phyloP scores from a whole-genome alignment of 202 grass and related monocot species.

The Panicum hallii region DNA sequence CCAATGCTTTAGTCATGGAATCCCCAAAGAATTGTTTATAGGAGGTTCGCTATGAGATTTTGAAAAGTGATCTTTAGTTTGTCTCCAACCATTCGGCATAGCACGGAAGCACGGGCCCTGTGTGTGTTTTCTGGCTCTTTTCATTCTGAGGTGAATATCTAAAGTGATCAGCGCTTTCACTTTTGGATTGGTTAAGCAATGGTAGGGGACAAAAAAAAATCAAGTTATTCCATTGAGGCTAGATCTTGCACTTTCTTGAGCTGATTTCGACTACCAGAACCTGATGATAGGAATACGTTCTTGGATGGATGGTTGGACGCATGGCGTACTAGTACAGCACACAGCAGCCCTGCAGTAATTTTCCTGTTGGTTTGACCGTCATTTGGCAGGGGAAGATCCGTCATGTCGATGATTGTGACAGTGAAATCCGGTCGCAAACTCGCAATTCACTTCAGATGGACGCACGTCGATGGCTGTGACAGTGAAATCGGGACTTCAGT shows the following conservation, averaged over 20 bases:
- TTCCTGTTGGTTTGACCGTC: not conserved
- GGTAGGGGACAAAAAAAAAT: constrained; percentile 10
- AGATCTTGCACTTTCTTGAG: constrained; percentile 31
- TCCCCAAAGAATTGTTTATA: constrained; percentile 22
- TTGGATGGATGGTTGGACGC: not conserved
- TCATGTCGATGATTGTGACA: not conserved
- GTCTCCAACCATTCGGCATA: constrained; percentile 42
- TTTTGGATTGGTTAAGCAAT: constrained; percentile 18
- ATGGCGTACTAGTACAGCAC: not conserved
- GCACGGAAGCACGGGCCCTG: constrained; percentile 35
- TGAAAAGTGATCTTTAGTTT: constrained; percentile 28
- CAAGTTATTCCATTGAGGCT: constrained; percentile 16
- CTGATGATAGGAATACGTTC: not conserved
- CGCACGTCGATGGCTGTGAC: not conserved
- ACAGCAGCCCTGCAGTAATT: not conserved
- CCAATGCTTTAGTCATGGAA: constrained; percentile 43
- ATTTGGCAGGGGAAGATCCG: not conserved
- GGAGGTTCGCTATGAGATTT: constrained; percentile 10
- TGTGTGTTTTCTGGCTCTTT: not conserved
- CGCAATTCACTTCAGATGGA: not conserved
- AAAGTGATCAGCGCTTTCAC: constrained; percentile 20
- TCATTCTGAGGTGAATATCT: constrained; percentile 47
- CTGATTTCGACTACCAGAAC: not conserved
- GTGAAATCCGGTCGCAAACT: not conserved
- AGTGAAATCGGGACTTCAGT: not conserved